Percentiles rank a stretch among this genome's conserved stretches.
Evolutionary conservation across 2,329 filamentous ascomycete species (phyloP).

Genomic region (Cladosporium sp.): DNA sequence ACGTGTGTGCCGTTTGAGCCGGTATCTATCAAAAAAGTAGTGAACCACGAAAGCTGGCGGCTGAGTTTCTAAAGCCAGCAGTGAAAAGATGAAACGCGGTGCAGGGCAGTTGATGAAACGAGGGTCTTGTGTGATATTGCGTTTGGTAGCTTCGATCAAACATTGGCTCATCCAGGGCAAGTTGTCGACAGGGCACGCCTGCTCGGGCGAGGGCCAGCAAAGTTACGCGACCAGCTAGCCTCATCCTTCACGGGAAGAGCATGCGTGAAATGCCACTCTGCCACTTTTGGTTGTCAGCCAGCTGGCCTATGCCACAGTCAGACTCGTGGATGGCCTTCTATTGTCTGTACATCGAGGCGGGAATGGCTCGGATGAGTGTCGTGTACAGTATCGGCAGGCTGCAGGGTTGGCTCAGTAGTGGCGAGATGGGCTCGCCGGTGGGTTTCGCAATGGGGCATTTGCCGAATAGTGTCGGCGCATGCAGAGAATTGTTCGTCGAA

Average conservation of each 20-base stretch:
- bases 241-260: neutral
- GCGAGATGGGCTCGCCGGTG: neutral
- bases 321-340: neutral
- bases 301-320: neutral
- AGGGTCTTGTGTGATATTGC: neutral
- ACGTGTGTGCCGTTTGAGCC: neutral
- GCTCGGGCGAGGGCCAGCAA: neutral
- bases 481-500: constrained; percentile 3
- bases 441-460: neutral
- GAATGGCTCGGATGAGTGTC: neutral
- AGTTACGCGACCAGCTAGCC: neutral
- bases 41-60: neutral
- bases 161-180: neutral
- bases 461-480: neutral
- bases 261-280: neutral
- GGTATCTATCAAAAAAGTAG: too few species aligned
- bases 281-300: neutral
- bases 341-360: neutral
- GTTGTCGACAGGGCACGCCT: neutral
- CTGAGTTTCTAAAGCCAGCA: neutral
- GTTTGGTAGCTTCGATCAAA: neutral
- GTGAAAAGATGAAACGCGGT: neutral
- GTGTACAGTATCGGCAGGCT: constrained; percentile 2
- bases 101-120: neutral
- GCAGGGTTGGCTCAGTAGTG: neutral